Base-by-base conservation (phyloP, 495 filamentous ascomycete species). In the Annulohypoxylon stygium region DNA sequence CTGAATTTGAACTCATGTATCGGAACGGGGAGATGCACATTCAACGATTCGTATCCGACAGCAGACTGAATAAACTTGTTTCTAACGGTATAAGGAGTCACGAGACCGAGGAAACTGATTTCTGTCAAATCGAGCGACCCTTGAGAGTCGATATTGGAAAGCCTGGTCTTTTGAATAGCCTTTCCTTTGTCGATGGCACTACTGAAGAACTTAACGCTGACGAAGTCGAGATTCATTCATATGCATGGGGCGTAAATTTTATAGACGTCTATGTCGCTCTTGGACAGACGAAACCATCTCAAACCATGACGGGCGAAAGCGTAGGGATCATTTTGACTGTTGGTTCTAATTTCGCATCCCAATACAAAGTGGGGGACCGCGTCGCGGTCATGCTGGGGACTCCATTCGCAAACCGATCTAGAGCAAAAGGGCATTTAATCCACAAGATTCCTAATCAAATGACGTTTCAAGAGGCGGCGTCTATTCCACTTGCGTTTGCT, bases 1-100 rank as follows among this genome's bases (percentile, higher is more conserved):
- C 47, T 4, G 47, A 50, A 11, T 50, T 50, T 23, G 47, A 50
- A 11, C 47, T 50, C 18, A 50, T 50, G 47, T 50, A 50, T 20
- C 4, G 47, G 18, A 50, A 50, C 9, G 47, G 47, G 20, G 25
- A 50, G 47, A 50, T 50, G 47, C 47, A 50, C 11, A 50, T 50
- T 11, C 47, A 50, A 20, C 16, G 47, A n/a, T 50, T 50, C 0
- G 47, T 50, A 8, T 50, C 18, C 8, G 47, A 50, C n/a, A 50
- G 20, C 3, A 50, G 20, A 23, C 47, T 50, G 16, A 14, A 50
- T 1, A 50, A 50, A 20, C 18, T 16, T n/a, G 47, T 23, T 20
- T 25, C 18, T 8, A 25, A 16, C 10, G 18, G 47, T 23, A 5
- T 4, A 7, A 1, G 47, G 2, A 18, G 20, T 11, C 20, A 50